Conservation (phyloP, 1,139 yeast species). For the Schwanniomyces etchellsii region DNA sequence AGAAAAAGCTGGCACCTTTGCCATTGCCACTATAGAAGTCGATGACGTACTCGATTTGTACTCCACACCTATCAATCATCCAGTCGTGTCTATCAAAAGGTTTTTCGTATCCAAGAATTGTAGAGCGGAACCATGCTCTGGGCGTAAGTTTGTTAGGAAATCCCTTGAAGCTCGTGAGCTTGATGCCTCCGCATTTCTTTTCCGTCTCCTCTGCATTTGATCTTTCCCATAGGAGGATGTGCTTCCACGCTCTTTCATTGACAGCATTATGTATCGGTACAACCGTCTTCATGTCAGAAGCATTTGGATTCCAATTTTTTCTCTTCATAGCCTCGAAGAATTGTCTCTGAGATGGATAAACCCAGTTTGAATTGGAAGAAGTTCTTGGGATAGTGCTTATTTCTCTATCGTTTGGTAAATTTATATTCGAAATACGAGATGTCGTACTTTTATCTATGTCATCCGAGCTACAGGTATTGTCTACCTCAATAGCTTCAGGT, state of each 20-base stretch:
- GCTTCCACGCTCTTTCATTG: conserved; percentile 89
- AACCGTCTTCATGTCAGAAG: conserved; percentile 79
- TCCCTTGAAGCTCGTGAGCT: conserved; percentile 82
- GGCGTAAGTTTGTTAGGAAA: conserved; percentile 84
- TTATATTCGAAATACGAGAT: conserved; percentile 21
- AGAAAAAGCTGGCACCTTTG: conserved; percentile 58
- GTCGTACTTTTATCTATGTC: conserved; percentile 19
- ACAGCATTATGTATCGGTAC: conserved; percentile 94
- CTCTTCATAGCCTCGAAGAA: conserved; percentile 92
- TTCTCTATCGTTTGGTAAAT: conserved; percentile 64
- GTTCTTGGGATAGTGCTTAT: conserved; percentile 84
- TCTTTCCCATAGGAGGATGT: conserved; percentile 78
- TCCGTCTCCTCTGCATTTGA: conserved; percentile 47
- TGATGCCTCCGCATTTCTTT: conserved; percentile 71
- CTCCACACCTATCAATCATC: conserved; percentile 86
- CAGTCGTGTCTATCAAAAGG: conserved; percentile 98
- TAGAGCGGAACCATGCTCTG: conserved; percentile 70
- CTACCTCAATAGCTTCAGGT: conserved; percentile 37
- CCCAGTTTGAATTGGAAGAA: conserved; percentile 64
- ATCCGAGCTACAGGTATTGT: conserved; percentile 44
- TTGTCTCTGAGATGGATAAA: conserved; percentile 93
- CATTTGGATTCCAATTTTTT: conserved; percentile 81
- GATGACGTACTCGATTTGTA: conserved; percentile 79
- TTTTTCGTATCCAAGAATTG: conserved; percentile 55
- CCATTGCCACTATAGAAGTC: conserved; percentile 78